Conservation (phyloP, 805 yeast genomes). For the Candida saitoana region DNA sequence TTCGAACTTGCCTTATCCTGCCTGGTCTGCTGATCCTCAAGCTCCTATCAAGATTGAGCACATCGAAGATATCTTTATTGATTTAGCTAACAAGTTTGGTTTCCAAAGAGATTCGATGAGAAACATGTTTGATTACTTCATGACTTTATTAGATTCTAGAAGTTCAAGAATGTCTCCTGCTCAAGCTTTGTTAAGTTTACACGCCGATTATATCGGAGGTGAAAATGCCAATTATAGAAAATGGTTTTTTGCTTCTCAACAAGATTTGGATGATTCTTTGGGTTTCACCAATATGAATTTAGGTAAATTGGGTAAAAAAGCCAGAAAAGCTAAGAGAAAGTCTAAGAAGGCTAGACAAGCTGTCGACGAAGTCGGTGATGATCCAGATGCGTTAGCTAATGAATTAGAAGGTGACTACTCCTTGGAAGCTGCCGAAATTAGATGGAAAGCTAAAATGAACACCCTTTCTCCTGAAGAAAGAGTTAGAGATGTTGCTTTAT, state of each 20-base stretch:
- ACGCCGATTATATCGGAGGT: constrained; percentile 87
- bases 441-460: constrained; percentile 84
- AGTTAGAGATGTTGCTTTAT: constrained; percentile 74
- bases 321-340: constrained; percentile 76
- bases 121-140: constrained; percentile 84
- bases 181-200: constrained; percentile 76
- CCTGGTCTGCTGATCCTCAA: constrained; percentile 96
- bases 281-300: constrained; percentile 79
- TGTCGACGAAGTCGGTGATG: constrained; percentile 61
- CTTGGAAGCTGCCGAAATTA: constrained; percentile 74
- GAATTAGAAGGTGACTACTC: constrained; percentile 83
- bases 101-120: constrained; percentile 92
- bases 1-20: constrained; percentile 94
- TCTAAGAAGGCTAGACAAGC: constrained; percentile 73
- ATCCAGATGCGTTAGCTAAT: constrained; percentile 55
- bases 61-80: constrained; percentile 82
- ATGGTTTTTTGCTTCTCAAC: constrained; percentile 87
- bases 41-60: constrained; percentile 80
- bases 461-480: constrained; percentile 67
- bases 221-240: constrained; percentile 80
- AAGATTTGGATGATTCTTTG: constrained; percentile 78
- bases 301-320: constrained; percentile 73
- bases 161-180: constrained; percentile 88
- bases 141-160: constrained; percentile 79
- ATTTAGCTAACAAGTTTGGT: constrained; percentile 77